Percentiles rank a stretch among this genome's conserved stretches.
phyloP scores from a whole-genome alignment of 2,329 filamentous ascomycete genomes.

The Ophiostoma australiae region DNA sequence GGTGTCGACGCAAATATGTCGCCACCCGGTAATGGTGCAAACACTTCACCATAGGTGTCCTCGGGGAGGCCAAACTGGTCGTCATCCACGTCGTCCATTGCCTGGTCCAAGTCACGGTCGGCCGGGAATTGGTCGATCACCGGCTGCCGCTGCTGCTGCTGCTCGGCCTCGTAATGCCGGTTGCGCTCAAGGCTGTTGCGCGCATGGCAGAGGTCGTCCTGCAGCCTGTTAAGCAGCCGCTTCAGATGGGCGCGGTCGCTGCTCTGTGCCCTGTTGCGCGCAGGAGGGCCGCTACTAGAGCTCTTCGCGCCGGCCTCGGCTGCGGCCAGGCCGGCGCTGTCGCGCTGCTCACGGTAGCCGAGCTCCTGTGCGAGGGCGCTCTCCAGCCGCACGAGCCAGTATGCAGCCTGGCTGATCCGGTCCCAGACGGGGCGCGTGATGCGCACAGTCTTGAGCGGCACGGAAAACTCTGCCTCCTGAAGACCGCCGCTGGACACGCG shows the following conservation, averaged over 20 bases:
- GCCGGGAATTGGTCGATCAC: neutral
- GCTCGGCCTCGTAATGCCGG: neutral
- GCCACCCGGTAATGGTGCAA: too few species aligned
- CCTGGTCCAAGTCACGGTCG: neutral
- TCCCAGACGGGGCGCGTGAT: constrained; percentile 9
- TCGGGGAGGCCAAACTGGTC: neutral
- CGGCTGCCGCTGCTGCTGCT: neutral
- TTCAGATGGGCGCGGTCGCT: constrained; percentile 19
- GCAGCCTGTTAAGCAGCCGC: constrained; percentile 20
- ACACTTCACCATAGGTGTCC: too few species aligned
- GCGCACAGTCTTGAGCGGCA: constrained; percentile 15
- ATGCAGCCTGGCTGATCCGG: neutral
- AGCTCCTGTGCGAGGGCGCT: constrained; percentile 23
- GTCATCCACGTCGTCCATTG: neutral
- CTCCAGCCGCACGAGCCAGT: constrained; percentile 25
- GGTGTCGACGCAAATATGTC: too few species aligned
- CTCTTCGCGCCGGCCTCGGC: neutral
- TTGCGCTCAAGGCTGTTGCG: constrained; percentile 11
- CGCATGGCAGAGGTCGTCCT: constrained; percentile 23
- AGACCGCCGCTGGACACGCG: constrained; percentile 14
- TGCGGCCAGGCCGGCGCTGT: neutral
- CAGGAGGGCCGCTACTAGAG: neutral
- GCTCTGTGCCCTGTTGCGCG: neutral
- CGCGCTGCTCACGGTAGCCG: constrained; percentile 23
- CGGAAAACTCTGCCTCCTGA: neutral